Base-by-base conservation (phyloP, 1,284 basidiomycete genomes). In the Hymenochaete sp. region DNA sequence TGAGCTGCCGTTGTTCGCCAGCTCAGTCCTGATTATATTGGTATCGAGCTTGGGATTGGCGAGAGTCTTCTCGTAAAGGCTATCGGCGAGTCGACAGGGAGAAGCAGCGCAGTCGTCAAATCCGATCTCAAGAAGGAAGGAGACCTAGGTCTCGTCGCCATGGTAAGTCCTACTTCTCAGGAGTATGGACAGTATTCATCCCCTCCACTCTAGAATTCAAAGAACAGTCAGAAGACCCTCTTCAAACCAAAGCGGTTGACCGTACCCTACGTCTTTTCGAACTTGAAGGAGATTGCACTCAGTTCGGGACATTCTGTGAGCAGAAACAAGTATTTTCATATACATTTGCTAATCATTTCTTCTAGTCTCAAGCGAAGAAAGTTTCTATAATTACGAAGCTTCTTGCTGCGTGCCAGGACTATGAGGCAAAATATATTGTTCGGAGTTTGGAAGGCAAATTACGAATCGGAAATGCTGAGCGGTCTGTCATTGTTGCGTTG, bases 391-490 rank as follows among this genome's bases (percentile, higher is more conserved):
- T 99, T 59, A 96, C 92, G 42, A 92, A 93, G 59, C 72, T 99
- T 2, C 73, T 99, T 1, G 91, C 93, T 2, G 84, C 91, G 3
- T 98, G 93, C 59, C 82, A 91, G 57, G 88, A 82, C 37, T 72
- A 78, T 31, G 84, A 89, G 60, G 93, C 95, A 18, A 98, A 98
- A 62, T 99, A 95, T 62, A 87, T 98, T 52, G 85, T 98, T 43
- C 83, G 96, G 40, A 92, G 87, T 62, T 66, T 98, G 54, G 95
- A 98, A 66, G 96, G 96, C 46, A 99, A 99, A 65, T 75, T 99
- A 28, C 80, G 96, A 4, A 98, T 99, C 58, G 92, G 96, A 36
- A 84, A 98, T 55, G 96, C 96, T 2, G 96, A 98, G 61, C 81
- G 89, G 45, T 93, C 93, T 0, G 84, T 96, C 5, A 70, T 96